Percentiles rank a stretch among this genome's conserved stretches.
These are phyloP conservation scores for Arthromyces matolae DNA, from an alignment of 768 basidiomycete genomes.

Conservation along the genomic window DNA sequence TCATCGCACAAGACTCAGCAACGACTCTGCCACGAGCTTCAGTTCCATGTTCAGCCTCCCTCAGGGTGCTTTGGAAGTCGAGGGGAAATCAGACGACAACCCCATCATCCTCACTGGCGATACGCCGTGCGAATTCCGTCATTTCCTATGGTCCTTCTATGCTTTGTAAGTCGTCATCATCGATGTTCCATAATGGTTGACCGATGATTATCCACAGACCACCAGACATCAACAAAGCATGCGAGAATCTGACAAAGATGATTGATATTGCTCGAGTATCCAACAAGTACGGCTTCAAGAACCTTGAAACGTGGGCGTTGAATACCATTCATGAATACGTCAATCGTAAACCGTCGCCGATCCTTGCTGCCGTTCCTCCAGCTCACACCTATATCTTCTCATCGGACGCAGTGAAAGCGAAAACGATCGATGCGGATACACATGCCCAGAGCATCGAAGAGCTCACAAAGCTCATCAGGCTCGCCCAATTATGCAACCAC, in stretches of 20 bases:
- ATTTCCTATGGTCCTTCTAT: slow-evolving; percentile 77
- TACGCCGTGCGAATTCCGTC: slow-evolving; percentile 59
- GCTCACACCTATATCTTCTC: slow-evolving; percentile 33
- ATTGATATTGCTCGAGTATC: slow-evolving; percentile 63
- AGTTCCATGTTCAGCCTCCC: slow-evolving; percentile 65
- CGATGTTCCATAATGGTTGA: not conserved
- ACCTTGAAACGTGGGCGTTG: slow-evolving; percentile 70
- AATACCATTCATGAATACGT: slow-evolving; percentile 70
- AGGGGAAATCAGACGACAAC: slow-evolving; percentile 62
- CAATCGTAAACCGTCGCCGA: slow-evolving; percentile 51
- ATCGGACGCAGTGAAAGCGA: slow-evolving; percentile 12
- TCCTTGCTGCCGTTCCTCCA: slow-evolving; percentile 39
- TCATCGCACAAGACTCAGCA: slow-evolving; percentile 56
- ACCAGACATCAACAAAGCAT: slow-evolving; percentile 50
- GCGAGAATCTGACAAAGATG: slow-evolving; percentile 49
- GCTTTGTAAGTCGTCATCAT: slow-evolving; percentile 49
- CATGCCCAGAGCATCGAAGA: slow-evolving; percentile 38
- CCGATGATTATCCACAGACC: slow-evolving; percentile 42
- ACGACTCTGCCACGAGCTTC: slow-evolving; percentile 65
- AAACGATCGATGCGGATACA: slow-evolving; percentile 11
- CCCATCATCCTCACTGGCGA: slow-evolving; percentile 66
- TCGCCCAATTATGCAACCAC: slow-evolving; percentile 68
- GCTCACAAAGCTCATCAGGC: slow-evolving; percentile 56
- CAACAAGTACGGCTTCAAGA: slow-evolving; percentile 74
- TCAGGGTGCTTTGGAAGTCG: slow-evolving; percentile 43